These are phyloP conservation scores for Phytophthora constricta DNA, from an alignment of 352 stramenopile genomes.

Conservation along the genomic window DNA sequence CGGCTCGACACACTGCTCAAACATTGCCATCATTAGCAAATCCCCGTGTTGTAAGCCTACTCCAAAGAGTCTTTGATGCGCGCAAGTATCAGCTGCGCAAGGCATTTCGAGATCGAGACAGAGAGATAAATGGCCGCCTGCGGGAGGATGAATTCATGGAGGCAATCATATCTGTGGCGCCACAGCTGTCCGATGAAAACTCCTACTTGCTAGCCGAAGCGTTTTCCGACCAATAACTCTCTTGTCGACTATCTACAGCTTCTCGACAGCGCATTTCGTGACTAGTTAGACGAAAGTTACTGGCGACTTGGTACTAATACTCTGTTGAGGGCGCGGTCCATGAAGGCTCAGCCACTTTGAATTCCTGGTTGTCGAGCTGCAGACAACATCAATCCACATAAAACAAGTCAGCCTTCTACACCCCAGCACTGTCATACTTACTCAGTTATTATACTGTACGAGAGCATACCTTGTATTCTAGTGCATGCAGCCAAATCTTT, in stretches of 20 bases:
- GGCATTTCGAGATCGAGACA: conserved; percentile 64
- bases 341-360: conserved; percentile 58
- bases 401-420: conserved; percentile 11
- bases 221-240: conserved; percentile 79
- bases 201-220: conserved; percentile 73
- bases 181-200: conserved; percentile 71
- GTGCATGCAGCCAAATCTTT: conserved; percentile 87
- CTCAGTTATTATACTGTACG: background rate
- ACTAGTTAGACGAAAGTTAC: conserved; percentile 4
- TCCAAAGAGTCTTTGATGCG: conserved; percentile 60
- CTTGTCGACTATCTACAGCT: conserved; percentile 72
- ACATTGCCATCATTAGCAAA: conserved; percentile 14
- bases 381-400: conserved; percentile 10
- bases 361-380: conserved; percentile 76
- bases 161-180: conserved; percentile 62
- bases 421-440: too few relatives aligned
- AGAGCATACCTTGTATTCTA: conserved; percentile 84
- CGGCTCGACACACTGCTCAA: conserved; percentile 14
- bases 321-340: conserved; percentile 58
- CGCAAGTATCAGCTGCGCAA: conserved; percentile 80
- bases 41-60: conserved; percentile 47
- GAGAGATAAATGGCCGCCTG: conserved; percentile 59
- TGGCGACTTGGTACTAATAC: conserved; percentile 37
- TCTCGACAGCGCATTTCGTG: conserved; percentile 70
- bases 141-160: conserved; percentile 83